Conservation (phyloP, 306 rosid genomes). For the Spatholobus suberectus region DNA sequence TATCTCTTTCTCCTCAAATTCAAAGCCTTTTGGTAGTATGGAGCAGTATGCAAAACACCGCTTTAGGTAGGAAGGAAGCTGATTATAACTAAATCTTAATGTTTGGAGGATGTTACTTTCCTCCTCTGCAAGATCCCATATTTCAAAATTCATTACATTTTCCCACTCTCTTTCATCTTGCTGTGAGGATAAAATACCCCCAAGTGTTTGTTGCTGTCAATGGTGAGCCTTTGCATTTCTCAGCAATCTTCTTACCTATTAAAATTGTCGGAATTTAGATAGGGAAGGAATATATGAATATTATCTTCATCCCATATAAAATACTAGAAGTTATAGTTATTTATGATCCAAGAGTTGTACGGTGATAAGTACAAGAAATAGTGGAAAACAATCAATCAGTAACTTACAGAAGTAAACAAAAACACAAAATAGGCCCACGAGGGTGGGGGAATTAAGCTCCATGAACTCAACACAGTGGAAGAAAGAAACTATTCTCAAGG, state of each 20-base stretch:
- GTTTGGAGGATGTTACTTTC: slow-evolving; percentile 11
- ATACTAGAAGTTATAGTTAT: too few species aligned
- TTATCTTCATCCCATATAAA: background rate
- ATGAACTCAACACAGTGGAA: background rate
- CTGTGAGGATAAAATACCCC: slow-evolving; percentile 21
- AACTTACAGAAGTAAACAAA: too few species aligned
- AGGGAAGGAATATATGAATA: background rate
- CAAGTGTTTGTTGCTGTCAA: background rate
- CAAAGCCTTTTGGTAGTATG: slow-evolving; percentile 21
- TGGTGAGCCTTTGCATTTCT: slow-evolving; percentile 47
- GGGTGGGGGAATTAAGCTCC: background rate
- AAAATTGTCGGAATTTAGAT: background rate
- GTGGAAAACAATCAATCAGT: background rate
- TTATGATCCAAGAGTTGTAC: background rate
- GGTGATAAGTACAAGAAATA: background rate
- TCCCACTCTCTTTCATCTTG: slow-evolving; percentile 25
- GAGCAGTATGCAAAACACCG: slow-evolving; percentile 28
- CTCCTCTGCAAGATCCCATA: slow-evolving; percentile 4
- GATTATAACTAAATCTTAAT: slow-evolving; percentile 5
- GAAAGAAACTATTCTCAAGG: too few species aligned
- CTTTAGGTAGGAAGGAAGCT: slow-evolving; percentile 14
- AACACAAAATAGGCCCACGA: too few species aligned
- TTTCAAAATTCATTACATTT: background rate
- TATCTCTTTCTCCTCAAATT: slow-evolving; percentile 3
- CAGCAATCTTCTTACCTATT: slow-evolving; percentile 23